These are phyloP conservation scores for Trichoderma brevicompactum DNA, from an alignment of 2,329 filamentous ascomycete species.

Conservation along the genomic window DNA sequence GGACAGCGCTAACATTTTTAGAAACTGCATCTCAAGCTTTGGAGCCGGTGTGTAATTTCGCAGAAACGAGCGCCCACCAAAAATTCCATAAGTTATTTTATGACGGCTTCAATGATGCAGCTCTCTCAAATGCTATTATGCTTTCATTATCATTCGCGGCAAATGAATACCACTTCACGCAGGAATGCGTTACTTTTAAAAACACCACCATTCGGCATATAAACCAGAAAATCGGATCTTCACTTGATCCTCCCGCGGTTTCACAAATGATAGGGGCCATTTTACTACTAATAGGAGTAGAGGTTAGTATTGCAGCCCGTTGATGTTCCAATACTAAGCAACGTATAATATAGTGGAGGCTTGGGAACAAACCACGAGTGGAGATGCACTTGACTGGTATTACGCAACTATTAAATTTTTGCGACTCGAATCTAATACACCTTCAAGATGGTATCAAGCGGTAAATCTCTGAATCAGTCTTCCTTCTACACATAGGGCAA, in stretches of 20 bases:
- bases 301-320: not conserved
- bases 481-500: not conserved
- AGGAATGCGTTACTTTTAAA: constrained; percentile 4
- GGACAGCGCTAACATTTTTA: not conserved
- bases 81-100: constrained; percentile 7
- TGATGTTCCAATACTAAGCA: not conserved
- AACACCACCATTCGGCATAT: constrained; percentile 15
- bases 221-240: constrained; percentile 4
- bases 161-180: constrained; percentile 10
- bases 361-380: constrained; percentile 18
- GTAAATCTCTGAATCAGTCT: not conserved
- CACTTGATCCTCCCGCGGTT: not conserved
- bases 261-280: constrained; percentile 20
- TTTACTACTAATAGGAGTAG: constrained; percentile 6
- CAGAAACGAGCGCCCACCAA: constrained; percentile 9
- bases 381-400: constrained; percentile 18
- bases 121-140: constrained; percentile 19
- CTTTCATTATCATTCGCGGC: constrained; percentile 10
- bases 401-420: constrained; percentile 6
- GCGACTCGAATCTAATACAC: constrained; percentile 7
- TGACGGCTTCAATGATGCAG: constrained; percentile 11
- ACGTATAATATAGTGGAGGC: not conserved
- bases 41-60: constrained; percentile 15
- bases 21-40: constrained; percentile 8
- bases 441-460: constrained; percentile 18